phyloP scores from a whole-genome alignment of 1,139 yeast species.

The Suhomyces choctaworum region DNA sequence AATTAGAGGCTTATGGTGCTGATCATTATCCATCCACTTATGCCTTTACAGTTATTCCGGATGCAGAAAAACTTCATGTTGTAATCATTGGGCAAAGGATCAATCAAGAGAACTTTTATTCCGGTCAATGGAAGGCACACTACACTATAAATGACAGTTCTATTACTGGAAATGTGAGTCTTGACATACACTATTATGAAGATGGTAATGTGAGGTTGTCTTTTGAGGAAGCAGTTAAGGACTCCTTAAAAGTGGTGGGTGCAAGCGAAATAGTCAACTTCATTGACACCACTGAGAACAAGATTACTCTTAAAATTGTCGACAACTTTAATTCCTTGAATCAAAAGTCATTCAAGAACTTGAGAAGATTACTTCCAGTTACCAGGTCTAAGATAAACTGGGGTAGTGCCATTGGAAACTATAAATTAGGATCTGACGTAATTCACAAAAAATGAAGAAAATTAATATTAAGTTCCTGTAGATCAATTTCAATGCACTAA shows the following conservation, averaged over 20 bases:
- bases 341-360: slow-evolving; percentile 75
- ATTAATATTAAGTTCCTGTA: too few species aligned
- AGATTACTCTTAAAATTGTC: slow-evolving; percentile 60
- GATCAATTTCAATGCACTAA: too few species aligned
- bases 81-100: slow-evolving; percentile 68
- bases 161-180: slow-evolving; percentile 54
- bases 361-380: slow-evolving; percentile 89
- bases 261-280: slow-evolving; percentile 45
- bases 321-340: slow-evolving; percentile 70
- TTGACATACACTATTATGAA: slow-evolving; percentile 90
- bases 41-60: slow-evolving; percentile 47
- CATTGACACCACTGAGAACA: slow-evolving; percentile 61
- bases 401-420: slow-evolving; percentile 92
- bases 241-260: slow-evolving; percentile 14
- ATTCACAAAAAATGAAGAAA: slow-evolving; percentile 32
- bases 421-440: slow-evolving; percentile 85
- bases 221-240: slow-evolving; percentile 45
- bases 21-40: slow-evolving; percentile 56
- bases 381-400: slow-evolving; percentile 90
- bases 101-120: slow-evolving; percentile 79
- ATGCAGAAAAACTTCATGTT: slow-evolving; percentile 23
- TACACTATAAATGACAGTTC: slow-evolving; percentile 45
- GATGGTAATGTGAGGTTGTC: slow-evolving; percentile 91
- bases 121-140: slow-evolving; percentile 83
- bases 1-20: slow-evolving; percentile 42